Conservation (phyloP, 228 moss, liverwort and hornwort genomes). For the Sphagnum magellanicum region DNA sequence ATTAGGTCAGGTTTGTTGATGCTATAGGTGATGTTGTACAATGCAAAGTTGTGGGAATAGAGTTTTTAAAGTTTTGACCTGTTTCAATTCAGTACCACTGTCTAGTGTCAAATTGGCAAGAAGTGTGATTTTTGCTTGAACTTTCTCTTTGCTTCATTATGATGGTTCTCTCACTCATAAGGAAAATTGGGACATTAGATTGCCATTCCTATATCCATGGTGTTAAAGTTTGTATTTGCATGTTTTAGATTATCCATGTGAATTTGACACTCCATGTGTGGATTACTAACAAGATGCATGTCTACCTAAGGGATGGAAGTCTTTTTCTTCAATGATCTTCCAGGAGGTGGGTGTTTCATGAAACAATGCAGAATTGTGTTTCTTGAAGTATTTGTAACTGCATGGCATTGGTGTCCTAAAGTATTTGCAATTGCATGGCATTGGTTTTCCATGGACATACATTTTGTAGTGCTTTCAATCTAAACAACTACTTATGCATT, state of each 20-base stretch:
- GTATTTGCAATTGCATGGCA: no score
- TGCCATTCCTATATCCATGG: background rate
- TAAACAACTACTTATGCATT: background rate
- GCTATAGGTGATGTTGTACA: conserved; percentile 20
- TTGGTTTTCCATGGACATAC: background rate
- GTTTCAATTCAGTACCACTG: conserved; percentile 31
- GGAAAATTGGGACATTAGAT: background rate
- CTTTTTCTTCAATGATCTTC: conserved; percentile 66
- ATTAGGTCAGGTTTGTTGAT: no score
- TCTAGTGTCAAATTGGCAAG: background rate
- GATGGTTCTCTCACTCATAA: background rate
- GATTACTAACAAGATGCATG: conserved; percentile 35
- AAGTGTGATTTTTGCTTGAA: background rate
- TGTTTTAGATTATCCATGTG: background rate
- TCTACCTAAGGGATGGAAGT: conserved; percentile 73
- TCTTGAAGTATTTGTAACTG: background rate
- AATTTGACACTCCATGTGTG: background rate
- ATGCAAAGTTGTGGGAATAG: conserved; percentile 40
- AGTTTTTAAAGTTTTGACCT: conserved; percentile 41
- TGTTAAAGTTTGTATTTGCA: background rate
- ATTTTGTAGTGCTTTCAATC: background rate
- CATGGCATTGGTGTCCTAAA: no score
- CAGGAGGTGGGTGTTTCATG: conserved; percentile 33
- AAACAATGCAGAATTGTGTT: background rate
- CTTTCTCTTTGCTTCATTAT: background rate